A percentile compares a stretch with the other conserved stretches of the same genome.
Evolutionary conservation across 257 asterid species (phyloP).

Genomic region (Nicotiana attenuata): DNA sequence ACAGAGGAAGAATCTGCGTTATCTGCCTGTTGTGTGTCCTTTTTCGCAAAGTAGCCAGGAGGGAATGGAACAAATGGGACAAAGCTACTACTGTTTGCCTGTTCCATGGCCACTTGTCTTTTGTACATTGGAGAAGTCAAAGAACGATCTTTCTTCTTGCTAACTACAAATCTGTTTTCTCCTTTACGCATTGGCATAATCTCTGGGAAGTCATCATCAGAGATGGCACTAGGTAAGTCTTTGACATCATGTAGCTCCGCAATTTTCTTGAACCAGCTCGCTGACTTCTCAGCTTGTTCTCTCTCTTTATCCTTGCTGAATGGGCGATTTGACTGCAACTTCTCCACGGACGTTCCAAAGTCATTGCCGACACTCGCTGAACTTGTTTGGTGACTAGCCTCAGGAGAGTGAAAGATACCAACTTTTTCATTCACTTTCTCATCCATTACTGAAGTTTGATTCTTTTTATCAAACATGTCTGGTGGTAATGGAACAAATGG

Average conservation of each 20-base stretch:
- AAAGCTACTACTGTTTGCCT: constrained; percentile 44
- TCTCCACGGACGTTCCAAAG: constrained; percentile 20
- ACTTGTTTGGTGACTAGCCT: constrained; percentile 18
- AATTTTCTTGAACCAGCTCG: constrained; percentile 64
- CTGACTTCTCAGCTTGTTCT: constrained; percentile 52
- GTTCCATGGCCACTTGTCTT: constrained; percentile 64
- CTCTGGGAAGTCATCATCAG: constrained; percentile 77
- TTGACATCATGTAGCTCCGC: constrained; percentile 65
- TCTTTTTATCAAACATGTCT: constrained; percentile 29
- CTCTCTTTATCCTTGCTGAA: constrained; percentile 25
- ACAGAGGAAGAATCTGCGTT: constrained; percentile 23
- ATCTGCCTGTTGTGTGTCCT: constrained; percentile 34
- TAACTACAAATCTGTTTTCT: constrained; percentile 63
- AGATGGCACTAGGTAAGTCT: constrained; percentile 55
- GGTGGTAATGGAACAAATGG: constrained; percentile 37
- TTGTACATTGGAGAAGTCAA: constrained; percentile 70
- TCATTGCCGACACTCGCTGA: constrained; percentile 17
- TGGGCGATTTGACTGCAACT: constrained; percentile 13
- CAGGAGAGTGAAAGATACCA: constrained; percentile 13
- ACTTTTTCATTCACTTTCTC: constrained; percentile 7
- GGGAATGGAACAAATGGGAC: constrained; percentile 97
- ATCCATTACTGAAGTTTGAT: constrained; percentile 18
- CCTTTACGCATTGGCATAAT: constrained; percentile 85
- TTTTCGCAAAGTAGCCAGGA: constrained; percentile 78
- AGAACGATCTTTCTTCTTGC: constrained; percentile 75